Evolutionary conservation across 331 rosid genomes (phyloP), one percentile per base, ranked within the genome.

Genomic region (Rhamnella rubrinervis): DNA sequence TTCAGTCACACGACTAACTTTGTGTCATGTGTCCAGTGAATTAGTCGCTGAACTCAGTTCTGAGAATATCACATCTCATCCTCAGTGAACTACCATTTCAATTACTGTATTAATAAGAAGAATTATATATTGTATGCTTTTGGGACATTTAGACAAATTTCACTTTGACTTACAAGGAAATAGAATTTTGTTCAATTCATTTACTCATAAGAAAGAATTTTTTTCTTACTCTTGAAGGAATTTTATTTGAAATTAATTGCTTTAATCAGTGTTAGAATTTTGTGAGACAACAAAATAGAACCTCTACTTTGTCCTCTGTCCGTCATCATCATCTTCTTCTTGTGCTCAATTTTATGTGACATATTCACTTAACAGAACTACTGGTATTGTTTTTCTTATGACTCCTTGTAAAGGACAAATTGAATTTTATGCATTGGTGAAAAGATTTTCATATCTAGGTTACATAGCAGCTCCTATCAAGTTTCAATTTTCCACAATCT

Each of bases 1-100:
- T 50, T 69, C 44, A 50, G 50, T 69, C 55, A 50, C 41, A 40
- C 55, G 35, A 20, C 67, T n/a, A 44, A 35, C 17, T 19, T 23
- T 20, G 60, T 49, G 46, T 38, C 49, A 28, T 16, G 16, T 56
- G 12, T n/a, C 47, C 20, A 15, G 25, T 13, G 40, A 35, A 47
- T 28, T 44, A 11, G 37, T 26, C 6, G 19, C 7, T 19, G 15
- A 14, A 55, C 11, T 15, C 51, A n/a, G 4, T 40, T 68, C 39
- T 65, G 7, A 44, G 11, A 44, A 44, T 44, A 16, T 11, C 14
- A 44, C 49, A 44, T 11, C 49, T 44, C 14, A 2, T 44, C 49
- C 2, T 44, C 14, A 10, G 49, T 8, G 49, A 44, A 44, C 49
- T 12, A 44, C 49, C 49, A 10, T 8, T 44, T 44, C 11, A 2